Base-by-base conservation (phyloP, 495 filamentous ascomycete genomes). In the Aeminium ludgeri region DNA sequence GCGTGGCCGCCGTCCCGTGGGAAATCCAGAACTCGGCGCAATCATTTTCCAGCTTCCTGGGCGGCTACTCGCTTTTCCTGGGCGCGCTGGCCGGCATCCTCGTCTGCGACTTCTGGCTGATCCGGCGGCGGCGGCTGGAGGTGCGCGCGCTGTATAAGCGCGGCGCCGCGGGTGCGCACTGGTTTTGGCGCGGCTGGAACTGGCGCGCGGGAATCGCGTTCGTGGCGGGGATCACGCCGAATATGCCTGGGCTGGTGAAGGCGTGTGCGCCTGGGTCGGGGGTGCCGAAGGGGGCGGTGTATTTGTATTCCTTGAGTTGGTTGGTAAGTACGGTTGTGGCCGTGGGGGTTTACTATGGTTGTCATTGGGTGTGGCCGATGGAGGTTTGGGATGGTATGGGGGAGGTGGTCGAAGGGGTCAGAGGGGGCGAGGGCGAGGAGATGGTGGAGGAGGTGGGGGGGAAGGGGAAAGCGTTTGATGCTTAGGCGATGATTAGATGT, bases 81-180 rank as follows among this genome's bases (percentile, higher is more conserved):
- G 77, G 70, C 0, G 75, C 78, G 0, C 70, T 83, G 34, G 75
- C 72, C 7, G 71, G 69, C 10, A 77, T 82, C 45, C 70, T 82
- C 58, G 58, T 70, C 0, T 65, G 65, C 18, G 79, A 84, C 49
- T 82, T 68, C 55, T 82, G 74, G 74, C 49, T 78, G 38, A 56
- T 82, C 11, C 15, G 38, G 6, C 74, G 80, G 41, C 54, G 51
- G 15, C 52, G 66, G 39, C 73, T 77, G 48, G 72, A 80, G 49
- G 62, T 70, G 0, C 62, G 68, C 33, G 63, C 64, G 10, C 54
- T 77, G 6, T 77, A 76, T 48, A 40, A 53, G 38, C 48, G 51
- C 11, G 48, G 49, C 69, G 7, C 13, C 5, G 10, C 66, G 65
- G 66, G 66, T 1, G 60, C n/a, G n/a, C n/a, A 80, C 57, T 55